Conservation (phyloP, 805 yeast species). For the Schizosaccharomyces cryophilus region DNA sequence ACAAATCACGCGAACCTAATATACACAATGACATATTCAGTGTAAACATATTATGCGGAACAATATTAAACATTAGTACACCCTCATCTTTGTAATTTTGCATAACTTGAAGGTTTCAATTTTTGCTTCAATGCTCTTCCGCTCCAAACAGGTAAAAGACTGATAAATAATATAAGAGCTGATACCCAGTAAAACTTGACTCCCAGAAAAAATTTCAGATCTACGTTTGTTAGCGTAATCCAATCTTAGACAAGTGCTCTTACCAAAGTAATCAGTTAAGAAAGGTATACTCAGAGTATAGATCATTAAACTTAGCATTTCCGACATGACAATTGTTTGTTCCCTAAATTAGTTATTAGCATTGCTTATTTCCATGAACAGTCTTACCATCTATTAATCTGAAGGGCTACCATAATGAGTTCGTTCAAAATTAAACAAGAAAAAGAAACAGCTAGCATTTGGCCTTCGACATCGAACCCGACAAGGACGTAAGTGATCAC, state of each 20-base stretch:
- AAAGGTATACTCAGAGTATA: conserved; percentile 64
- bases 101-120: background rate
- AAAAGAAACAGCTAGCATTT: conserved; percentile 71
- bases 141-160: conserved; percentile 70
- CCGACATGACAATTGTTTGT: conserved; percentile 45
- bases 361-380: background rate
- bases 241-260: background rate
- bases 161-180: conserved; percentile 34
- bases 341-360: conserved; percentile 12
- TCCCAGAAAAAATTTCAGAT: conserved; percentile 17
- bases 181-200: conserved; percentile 43
- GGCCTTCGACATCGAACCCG: conserved; percentile 21
- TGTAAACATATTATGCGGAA: background rate
- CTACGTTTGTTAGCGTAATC: conserved; percentile 11
- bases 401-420: conserved; percentile 76
- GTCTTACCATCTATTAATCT: conserved; percentile 59
- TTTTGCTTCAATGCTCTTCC: background rate
- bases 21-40: background rate
- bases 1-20: background rate
- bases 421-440: conserved; percentile 64
- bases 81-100: background rate
- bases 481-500: conserved; percentile 55
- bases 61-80: background rate
- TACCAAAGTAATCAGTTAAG: conserved; percentile 49
- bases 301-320: conserved; percentile 39